Conservation (phyloP, 352 stramenopile species). For the Peronospora belbahrii region DNA sequence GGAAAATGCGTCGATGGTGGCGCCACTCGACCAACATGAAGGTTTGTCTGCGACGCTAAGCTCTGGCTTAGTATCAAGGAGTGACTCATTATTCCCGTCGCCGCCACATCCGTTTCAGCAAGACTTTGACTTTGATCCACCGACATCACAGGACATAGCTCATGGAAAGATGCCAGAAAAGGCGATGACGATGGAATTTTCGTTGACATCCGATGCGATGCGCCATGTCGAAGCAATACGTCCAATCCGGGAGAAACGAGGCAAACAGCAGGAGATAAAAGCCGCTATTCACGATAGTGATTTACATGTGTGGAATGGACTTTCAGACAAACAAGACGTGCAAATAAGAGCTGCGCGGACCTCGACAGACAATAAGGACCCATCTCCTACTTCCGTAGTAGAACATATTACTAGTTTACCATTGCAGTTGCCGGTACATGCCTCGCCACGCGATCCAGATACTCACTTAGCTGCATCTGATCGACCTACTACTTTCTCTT, state of each 20-base stretch:
- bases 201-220: constrained; percentile 8
- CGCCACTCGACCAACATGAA: constrained; percentile 3
- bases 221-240: constrained; percentile 10
- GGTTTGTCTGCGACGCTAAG: constrained; percentile 2
- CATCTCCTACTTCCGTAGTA: neutral
- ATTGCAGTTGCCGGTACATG: neutral
- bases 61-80: constrained; percentile 1
- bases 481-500: neutral
- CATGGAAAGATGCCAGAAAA: constrained; percentile 7
- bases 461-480: neutral
- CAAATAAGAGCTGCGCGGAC: neutral
- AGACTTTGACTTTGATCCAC: constrained; percentile 1
- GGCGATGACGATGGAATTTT: constrained; percentile 5
- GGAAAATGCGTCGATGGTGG: neutral
- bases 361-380: neutral
- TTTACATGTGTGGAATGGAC: constrained; percentile 1
- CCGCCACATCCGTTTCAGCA: constrained; percentile 10
- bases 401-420: neutral
- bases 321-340: constrained; percentile 4
- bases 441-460: neutral
- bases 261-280: constrained; percentile 4
- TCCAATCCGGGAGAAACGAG: constrained; percentile 10
- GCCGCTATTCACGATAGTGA: neutral
- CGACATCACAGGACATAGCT: constrained; percentile 1
- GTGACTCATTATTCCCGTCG: constrained; percentile 14